A percentile compares a stretch with the other conserved stretches of the same genome.
Evolutionary conservation across 2,329 filamentous ascomycete species (phyloP).

Genomic region (Aaosphaeria pasadenensis): DNA sequence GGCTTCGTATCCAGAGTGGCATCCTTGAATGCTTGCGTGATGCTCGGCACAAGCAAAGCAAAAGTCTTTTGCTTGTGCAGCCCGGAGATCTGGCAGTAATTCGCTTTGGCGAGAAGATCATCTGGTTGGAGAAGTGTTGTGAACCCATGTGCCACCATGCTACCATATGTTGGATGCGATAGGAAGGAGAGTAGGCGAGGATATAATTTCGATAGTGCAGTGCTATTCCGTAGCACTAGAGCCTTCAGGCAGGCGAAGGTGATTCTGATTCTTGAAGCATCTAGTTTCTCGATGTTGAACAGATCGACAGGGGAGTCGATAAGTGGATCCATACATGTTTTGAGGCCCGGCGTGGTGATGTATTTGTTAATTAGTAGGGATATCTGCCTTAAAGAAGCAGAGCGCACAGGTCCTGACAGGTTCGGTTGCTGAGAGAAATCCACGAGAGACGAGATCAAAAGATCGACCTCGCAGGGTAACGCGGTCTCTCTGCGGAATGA

Average conservation of each 20-base stretch:
- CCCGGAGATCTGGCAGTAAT: conserved; percentile 60
- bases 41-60: conserved; percentile 55
- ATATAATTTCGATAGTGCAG: conserved; percentile 42
- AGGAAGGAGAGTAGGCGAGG: conserved; percentile 50
- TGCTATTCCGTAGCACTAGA: conserved; percentile 55
- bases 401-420: conserved; percentile 25
- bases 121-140: conserved; percentile 58
- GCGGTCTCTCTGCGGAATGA: conserved; percentile 40
- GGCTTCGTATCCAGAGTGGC: conserved; percentile 49
- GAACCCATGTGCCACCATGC: conserved; percentile 56
- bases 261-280: conserved; percentile 48
- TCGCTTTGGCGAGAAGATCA: conserved; percentile 58
- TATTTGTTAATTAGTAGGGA: conserved; percentile 50
- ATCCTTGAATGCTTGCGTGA: conserved; percentile 52
- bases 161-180: conserved; percentile 47
- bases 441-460: conserved; percentile 36
- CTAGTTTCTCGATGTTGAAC: conserved; percentile 28
- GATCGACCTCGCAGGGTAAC: conserved; percentile 28
- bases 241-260: conserved; percentile 62
- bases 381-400: conserved; percentile 41
- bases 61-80: conserved; percentile 65
- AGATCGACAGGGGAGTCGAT: conserved; percentile 30
- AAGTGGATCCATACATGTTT: conserved; percentile 39
- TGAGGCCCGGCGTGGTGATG: conserved; percentile 39
- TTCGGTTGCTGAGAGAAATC: conserved; percentile 29